Base-by-base conservation (phyloP, 2,329 filamentous ascomycete genomes). In the Fusarium sp. region DNA sequence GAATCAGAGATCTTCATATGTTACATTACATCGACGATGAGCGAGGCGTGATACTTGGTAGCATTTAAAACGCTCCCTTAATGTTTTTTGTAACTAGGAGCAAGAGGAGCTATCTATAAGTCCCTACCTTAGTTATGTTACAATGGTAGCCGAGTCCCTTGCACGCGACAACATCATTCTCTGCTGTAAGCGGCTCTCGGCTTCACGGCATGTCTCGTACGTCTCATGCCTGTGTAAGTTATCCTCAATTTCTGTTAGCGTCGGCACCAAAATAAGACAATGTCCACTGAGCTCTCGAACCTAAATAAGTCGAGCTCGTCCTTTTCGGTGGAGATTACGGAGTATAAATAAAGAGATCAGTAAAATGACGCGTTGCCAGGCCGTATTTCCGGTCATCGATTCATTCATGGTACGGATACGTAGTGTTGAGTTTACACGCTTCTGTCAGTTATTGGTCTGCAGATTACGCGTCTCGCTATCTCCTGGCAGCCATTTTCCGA, bases 401-500 rank as follows among this genome's bases (percentile, higher is more conserved):
- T 39, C 45, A 60, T 54, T 39, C 55, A 55, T 54, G 62, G 38
- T 15, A 35, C 32, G 32, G 62, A 32, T 15, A 35, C 32, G 32
- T 47, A 70, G 58, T 69, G 48, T 36, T 56, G 35, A 56, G 56
- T 45, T 55, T 68, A 28, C 36, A 42, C 28, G 26, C 65, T 41
- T 47, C 41, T 54, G 39, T 28, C 38, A 66, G 63, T 68, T 28
- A 26, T n/a, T 55, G 26, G 24, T 35, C 38, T 63, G 38, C 17
- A 32, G 61, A 66, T 71, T 71, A 71, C 67, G 67, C 60, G 67
- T 70, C 66, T 66, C 57, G 57, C 32, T 66, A 58, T 70, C 60
- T 66, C 38, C 54, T 38, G 42, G 42, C 39, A 45, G 48, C 58
- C 59, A 59, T 26, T 42, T 39, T 41, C 28, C n/a, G 50, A 36